Evolutionary conservation across 495 filamentous ascomycete genomes (phyloP), one percentile per base, ranked within the genome.

Genomic region (Aspergillus incahuasiensis): DNA sequence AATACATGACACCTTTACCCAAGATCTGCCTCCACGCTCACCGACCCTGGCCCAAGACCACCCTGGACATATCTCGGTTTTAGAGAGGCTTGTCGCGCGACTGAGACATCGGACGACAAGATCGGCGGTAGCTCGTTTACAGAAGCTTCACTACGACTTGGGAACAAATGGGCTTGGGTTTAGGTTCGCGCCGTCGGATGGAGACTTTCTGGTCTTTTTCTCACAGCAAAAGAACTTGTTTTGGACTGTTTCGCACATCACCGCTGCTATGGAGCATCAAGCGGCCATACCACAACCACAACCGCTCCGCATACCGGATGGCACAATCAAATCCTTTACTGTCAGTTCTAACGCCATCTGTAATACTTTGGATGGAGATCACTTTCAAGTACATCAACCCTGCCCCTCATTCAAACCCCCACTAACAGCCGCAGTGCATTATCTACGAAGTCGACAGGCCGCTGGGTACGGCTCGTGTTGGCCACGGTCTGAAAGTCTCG

Each of bases 311-410:
- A 48, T 48, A 20, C 13, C 8, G 1, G 30, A 48, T 22, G 49
- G 39, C 19, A n/a, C 19, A 16, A 41, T 58, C 7, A 52, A 57
- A 21, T 63, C 49, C 13, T 46, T 57, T 24, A 53, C 56, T 13
- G 46, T 57, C 20, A 63, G 57, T 45, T 55, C 61, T 0, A 49
- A 20, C 7, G 57, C 45, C 22, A 47, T 63, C 2, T 59, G 61
- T 42, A 48, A n/a, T 6, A 25, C 53, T 15, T 16, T 48, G 6
- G 28, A 34, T 9, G 46, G 32, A 1, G 20, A 40, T 12, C 44
- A 7, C 19, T 63, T 63, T 25, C 43, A 57, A 50, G 61, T 63
- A 51, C 6, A 11, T 24, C 41, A 30, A 3, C 22, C 19, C 1
- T 22, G 6, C 24, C 18, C 5, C 3, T 8, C 25, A 38, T 12